A percentile compares a stretch with the other conserved stretches of the same genome.
phyloP scores from a whole-genome alignment of 2,329 filamentous ascomycete genomes.

The Leptosphaerulina australis region DNA sequence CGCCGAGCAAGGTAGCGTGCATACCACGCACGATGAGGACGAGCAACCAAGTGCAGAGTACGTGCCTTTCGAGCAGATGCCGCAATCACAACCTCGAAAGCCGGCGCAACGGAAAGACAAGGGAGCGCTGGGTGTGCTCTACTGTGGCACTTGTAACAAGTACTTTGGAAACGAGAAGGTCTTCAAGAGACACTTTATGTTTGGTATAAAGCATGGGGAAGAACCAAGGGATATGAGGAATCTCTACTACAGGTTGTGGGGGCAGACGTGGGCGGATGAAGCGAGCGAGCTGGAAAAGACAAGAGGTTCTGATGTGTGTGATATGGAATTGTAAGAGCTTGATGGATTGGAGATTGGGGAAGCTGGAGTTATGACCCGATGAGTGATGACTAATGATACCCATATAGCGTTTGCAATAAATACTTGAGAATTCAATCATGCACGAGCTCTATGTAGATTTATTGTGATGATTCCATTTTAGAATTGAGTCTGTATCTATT shows the following conservation, averaged over 20 bases:
- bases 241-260: conserved; percentile 15
- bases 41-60: conserved; percentile 5
- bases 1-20: conserved; percentile 5
- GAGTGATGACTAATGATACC: conserved; percentile 12
- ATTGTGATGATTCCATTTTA: no score
- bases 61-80: neutral
- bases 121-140: conserved; percentile 13
- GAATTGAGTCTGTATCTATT: neutral
- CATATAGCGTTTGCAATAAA: neutral
- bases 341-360: neutral
- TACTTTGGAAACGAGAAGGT: conserved; percentile 18
- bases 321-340: conserved; percentile 6
- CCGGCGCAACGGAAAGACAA: neutral
- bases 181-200: conserved; percentile 20
- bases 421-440: neutral
- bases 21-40: conserved; percentile 1
- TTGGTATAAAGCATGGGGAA: conserved; percentile 6
- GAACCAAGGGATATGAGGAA: conserved; percentile 14
- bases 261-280: conserved; percentile 12
- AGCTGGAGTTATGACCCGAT: neutral
- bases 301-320: neutral
- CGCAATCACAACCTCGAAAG: neutral
- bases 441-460: no score
- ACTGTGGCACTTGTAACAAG: conserved; percentile 16
- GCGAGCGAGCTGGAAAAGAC: neutral